These are phyloP conservation scores for Hymenoscyphus albidus DNA, from an alignment of 2,329 filamentous ascomycete genomes.

Conservation along the genomic window DNA sequence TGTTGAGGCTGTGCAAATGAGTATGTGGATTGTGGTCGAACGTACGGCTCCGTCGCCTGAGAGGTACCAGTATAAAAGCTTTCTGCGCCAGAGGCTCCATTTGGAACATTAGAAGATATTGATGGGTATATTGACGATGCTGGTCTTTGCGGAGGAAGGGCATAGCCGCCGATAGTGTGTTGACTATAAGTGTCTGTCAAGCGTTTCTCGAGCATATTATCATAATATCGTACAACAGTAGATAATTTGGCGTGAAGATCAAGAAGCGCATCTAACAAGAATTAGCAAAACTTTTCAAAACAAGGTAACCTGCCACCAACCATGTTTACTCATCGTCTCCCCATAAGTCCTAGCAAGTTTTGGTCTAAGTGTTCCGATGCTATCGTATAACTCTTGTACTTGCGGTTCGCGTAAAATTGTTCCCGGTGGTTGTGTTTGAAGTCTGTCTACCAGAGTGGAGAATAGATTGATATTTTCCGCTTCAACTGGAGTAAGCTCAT, in stretches of 20 bases:
- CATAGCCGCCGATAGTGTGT: slow-evolving; percentile 66
- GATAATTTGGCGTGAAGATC: slow-evolving; percentile 94
- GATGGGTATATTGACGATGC: slow-evolving; percentile 66
- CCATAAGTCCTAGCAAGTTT: slow-evolving; percentile 95
- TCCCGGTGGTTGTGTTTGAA: slow-evolving; percentile 92
- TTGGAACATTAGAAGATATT: slow-evolving; percentile 53
- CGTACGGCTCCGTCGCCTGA: slow-evolving; percentile 44
- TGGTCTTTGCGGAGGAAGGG: slow-evolving; percentile 46
- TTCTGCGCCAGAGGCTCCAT: slow-evolving; percentile 56
- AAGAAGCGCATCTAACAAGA: slow-evolving; percentile 70
- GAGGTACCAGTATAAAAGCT: slow-evolving; percentile 76
- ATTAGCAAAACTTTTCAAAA: slow-evolving; percentile 36
- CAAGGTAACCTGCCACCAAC: slow-evolving; percentile 46
- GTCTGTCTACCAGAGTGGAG: slow-evolving; percentile 83
- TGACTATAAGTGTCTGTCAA: slow-evolving; percentile 90
- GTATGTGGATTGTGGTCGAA: slow-evolving; percentile 49
- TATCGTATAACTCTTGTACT: slow-evolving; percentile 97
- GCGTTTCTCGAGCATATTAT: slow-evolving; percentile 94
- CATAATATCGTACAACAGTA: slow-evolving; percentile 95
- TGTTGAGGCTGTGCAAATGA: slow-evolving; percentile 45
- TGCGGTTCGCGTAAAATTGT: slow-evolving; percentile 96
- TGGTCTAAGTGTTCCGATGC: slow-evolving; percentile 86
- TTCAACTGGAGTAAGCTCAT: slow-evolving; percentile 89
- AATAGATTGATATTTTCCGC: slow-evolving; percentile 98
- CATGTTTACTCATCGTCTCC: slow-evolving; percentile 99